Base-by-base conservation (phyloP, 345 rosid genomes). In the Raphanus sativus region DNA sequence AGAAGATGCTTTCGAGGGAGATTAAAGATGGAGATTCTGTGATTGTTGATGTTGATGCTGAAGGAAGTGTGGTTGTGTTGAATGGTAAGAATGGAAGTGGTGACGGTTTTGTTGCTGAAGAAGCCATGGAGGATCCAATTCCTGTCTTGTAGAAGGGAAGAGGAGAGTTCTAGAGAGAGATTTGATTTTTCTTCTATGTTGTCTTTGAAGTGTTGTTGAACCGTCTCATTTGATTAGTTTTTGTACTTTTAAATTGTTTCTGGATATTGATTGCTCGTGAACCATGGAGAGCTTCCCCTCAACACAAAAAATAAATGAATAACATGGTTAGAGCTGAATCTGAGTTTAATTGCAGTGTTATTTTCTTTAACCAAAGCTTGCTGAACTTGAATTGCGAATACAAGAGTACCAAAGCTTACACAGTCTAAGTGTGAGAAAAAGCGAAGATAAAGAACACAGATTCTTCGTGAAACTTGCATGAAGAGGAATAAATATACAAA, bases 1-100 rank as follows among this genome's bases (percentile, higher is more conserved):
- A 96, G 91, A 95, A 95, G 80, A 91, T 95, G 99, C 98, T 96
- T 17, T 85, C 91, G 16, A 82, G 96, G 73, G 98, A 93, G 70
- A 96, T 96, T 75, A 96, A 90, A 68, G 96, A 93, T 50, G 97
- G 99, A 5, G 97, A 93, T 72, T 93, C 93, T 0, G 98, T 93
- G 8, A 95, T 95, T 0, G 93, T 91, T 5, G 99, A 95, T 77
- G 96, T 93, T 0, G 92, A 93, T 74, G 84, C 86, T 0, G 89
- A 91, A 34, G 99, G 98, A 9, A 89, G 85, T 17, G 96, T 96
- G 34, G 86, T 89, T 0, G 99, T 96, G 72, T 93, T 96, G 45
- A 90, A 85, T 50, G 93, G 99, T 29, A 87, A 84, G 81, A 90
- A 84, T 28, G 94, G 91, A 12, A 66, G 89, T 71, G 81, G 33